Evolutionary conservation across 805 yeast genomes (phyloP).

Genomic region (Schwanniomyces occidentalis): DNA sequence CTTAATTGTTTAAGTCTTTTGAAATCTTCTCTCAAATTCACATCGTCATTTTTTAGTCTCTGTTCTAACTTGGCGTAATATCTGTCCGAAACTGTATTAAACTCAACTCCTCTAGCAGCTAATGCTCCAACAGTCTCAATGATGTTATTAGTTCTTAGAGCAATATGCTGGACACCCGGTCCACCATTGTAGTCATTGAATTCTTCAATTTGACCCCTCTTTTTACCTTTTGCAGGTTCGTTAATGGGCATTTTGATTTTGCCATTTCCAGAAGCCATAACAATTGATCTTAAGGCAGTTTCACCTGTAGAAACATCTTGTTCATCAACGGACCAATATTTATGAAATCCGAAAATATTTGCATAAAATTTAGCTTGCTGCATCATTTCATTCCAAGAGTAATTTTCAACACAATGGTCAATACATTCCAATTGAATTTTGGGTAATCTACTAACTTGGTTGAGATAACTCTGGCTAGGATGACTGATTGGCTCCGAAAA

Average conservation of each 20-base stretch:
- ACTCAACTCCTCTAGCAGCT: conserved; percentile 65
- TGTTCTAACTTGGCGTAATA: conserved; percentile 56
- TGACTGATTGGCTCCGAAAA: conserved; percentile 8
- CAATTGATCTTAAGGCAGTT: conserved; percentile 71
- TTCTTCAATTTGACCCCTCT: conserved; percentile 79
- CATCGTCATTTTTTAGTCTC: conserved; percentile 45
- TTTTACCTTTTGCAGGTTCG: conserved; percentile 73
- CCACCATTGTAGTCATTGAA: conserved; percentile 73
- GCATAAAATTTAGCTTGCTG: conserved; percentile 60
- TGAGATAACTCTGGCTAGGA: not conserved
- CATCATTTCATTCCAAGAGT: conserved; percentile 67
- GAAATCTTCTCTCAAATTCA: conserved; percentile 54
- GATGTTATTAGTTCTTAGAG: conserved; percentile 64
- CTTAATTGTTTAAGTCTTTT: conserved; percentile 49
- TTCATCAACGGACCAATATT: conserved; percentile 86
- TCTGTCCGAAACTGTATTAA: conserved; percentile 56
- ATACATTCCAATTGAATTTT: conserved; percentile 42
- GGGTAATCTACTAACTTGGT: conserved; percentile 4
- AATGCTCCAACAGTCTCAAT: conserved; percentile 53
- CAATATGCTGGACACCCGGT: conserved; percentile 85
- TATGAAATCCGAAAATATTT: conserved; percentile 66
- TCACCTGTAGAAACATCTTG: conserved; percentile 66
- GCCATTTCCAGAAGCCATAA: conserved; percentile 71
- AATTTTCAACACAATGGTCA: conserved; percentile 84
- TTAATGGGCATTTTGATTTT: conserved; percentile 77